Percentiles rank a stretch among this genome's conserved stretches.
Evolutionary conservation across 129 eudicot species (phyloP).

Genomic region (Chrysanthemum seticuspe): DNA sequence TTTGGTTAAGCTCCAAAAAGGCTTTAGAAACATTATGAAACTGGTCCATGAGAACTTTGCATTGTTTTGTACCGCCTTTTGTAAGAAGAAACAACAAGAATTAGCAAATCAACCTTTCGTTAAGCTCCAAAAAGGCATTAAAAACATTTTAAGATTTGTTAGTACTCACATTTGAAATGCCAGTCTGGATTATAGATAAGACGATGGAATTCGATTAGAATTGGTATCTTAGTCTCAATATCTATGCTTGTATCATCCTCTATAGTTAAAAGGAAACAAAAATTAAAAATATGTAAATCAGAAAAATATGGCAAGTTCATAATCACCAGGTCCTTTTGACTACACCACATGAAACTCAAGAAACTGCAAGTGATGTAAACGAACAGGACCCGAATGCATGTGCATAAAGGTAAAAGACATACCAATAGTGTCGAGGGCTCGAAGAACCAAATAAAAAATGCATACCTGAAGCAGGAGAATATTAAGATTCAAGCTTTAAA

Average conservation of each 20-base stretch:
- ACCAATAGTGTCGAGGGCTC: slow-evolving; percentile 99
- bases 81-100: background rate
- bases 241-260: slow-evolving; percentile 91
- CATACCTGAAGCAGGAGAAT: slow-evolving; percentile 52
- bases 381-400: too few species aligned
- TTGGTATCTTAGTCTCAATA: slow-evolving; percentile 71
- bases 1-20: slow-evolving; percentile 75
- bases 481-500: too few species aligned
- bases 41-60: slow-evolving; percentile 97
- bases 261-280: slow-evolving; percentile 27
- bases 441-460: slow-evolving; percentile 89
- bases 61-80: slow-evolving; percentile 88
- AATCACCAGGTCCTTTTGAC: too few species aligned
- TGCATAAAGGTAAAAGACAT: slow-evolving; percentile 26
- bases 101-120: too few species aligned
- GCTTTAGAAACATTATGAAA: slow-evolving; percentile 92
- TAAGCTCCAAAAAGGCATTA: too few species aligned
- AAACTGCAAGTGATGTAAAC: too few species aligned
- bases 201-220: slow-evolving; percentile 67
- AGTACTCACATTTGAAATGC: slow-evolving; percentile 78
- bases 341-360: too few species aligned
- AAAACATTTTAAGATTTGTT: too few species aligned
- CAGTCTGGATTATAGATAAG: slow-evolving; percentile 77
- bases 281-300: background rate
- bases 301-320: background rate